These are phyloP conservation scores for Ophiostoma pallidulum DNA, from an alignment of 2,329 filamentous ascomycete species.

Conservation along the genomic window DNA sequence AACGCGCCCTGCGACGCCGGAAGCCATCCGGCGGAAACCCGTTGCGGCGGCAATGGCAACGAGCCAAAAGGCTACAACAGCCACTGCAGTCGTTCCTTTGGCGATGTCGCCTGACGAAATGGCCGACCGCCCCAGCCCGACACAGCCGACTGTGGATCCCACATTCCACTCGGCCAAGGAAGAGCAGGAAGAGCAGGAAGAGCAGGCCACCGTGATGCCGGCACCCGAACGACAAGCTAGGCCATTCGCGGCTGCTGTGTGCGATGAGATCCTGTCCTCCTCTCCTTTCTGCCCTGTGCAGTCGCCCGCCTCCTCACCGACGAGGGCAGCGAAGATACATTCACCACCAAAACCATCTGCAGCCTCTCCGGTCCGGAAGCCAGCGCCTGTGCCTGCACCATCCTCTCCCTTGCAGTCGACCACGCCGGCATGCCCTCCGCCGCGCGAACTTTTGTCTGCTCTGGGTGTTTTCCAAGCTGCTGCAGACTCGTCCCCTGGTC, in stretches of 20 bases:
- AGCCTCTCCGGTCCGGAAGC: conserved; percentile 3
- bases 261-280: conserved; percentile 5
- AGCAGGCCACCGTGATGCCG: too few relatives aligned
- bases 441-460: conserved; percentile 12
- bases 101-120: conserved; percentile 8
- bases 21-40: background rate
- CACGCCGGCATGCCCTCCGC: conserved; percentile 16
- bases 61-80: background rate
- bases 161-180: conserved; percentile 37
- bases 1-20: conserved; percentile 1
- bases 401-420: conserved; percentile 16
- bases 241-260: conserved; percentile 5
- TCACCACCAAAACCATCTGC: conserved; percentile 11
- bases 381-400: background rate
- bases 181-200: conserved; percentile 30
- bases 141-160: conserved; percentile 27
- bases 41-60: background rate
- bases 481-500: background rate
- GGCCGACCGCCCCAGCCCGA: conserved; percentile 18
- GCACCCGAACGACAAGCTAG: conserved; percentile 1
- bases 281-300: conserved; percentile 13
- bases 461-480: conserved; percentile 1
- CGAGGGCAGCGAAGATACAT: background rate
- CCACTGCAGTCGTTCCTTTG: conserved; percentile 10
- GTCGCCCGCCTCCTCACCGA: conserved; percentile 16